These are phyloP conservation scores for Russula foetens DNA, from an alignment of 768 basidiomycete genomes.

Conservation along the genomic window DNA sequence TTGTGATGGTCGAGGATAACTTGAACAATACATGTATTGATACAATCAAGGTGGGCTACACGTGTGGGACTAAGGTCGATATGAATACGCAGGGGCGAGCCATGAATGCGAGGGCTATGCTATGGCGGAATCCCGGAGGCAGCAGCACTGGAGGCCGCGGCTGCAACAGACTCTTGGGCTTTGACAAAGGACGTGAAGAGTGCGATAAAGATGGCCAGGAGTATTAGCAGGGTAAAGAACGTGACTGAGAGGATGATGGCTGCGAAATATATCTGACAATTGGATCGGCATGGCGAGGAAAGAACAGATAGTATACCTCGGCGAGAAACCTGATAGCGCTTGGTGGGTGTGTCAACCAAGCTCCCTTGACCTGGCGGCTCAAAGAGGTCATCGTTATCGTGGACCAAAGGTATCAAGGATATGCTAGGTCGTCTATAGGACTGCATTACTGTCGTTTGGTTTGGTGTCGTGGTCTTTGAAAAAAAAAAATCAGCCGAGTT, in stretches of 20 bases:
- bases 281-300: not conserved
- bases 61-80: not conserved
- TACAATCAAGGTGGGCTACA: not conserved
- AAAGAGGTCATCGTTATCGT: not conserved
- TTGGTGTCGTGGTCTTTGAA: not conserved
- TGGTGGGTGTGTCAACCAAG: not conserved
- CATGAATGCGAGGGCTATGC: not conserved
- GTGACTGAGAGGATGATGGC: constrained; percentile 9
- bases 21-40: not conserved
- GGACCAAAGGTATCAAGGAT: not conserved
- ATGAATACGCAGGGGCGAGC: not conserved
- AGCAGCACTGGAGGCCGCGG: constrained; percentile 13
- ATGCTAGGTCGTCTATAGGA: not conserved
- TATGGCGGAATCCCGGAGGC: not conserved
- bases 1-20: constrained; percentile 33
- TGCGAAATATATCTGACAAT: not conserved
- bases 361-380: not conserved
- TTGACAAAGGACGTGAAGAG: constrained; percentile 19
- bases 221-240: constrained; percentile 1
- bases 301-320: not conserved
- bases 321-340: constrained; percentile 4
- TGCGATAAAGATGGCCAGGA: constrained; percentile 10
- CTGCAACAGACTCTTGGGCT: constrained; percentile 10
- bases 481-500: too few species aligned
- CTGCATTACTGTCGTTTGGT: not conserved